Conservation (phyloP, 164 flowering plant species). For the Platanus orientalis region DNA sequence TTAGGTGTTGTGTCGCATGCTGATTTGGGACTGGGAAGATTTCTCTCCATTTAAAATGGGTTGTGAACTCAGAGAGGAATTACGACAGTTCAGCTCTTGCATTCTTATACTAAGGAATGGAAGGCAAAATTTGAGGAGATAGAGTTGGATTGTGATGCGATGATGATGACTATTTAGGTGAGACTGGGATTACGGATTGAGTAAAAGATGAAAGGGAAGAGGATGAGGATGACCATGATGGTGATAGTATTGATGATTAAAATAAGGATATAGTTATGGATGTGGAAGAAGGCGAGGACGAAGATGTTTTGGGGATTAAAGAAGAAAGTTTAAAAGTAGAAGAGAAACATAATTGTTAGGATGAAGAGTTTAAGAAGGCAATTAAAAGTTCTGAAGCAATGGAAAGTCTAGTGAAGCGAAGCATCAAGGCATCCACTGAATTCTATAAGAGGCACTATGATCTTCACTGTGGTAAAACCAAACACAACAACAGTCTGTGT, state of each 20-base stretch:
- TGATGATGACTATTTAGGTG: slow-evolving; percentile 38
- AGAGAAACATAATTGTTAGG: slow-evolving; percentile 63
- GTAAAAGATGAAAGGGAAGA: slow-evolving; percentile 60
- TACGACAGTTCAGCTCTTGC: slow-evolving; percentile 56
- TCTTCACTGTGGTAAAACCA: no score
- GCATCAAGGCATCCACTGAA: slow-evolving; percentile 38
- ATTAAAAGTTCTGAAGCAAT: slow-evolving; percentile 55
- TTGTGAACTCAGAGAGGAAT: no score
- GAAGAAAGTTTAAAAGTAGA: slow-evolving; percentile 36
- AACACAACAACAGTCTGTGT: no score
- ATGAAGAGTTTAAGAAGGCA: slow-evolving; percentile 71
- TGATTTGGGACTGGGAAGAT: no score
- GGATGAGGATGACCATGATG: slow-evolving; percentile 13
- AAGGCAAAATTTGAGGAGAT: slow-evolving; percentile 84
- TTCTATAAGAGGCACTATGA: slow-evolving; percentile 50
- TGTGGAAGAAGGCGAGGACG: slow-evolving; percentile 32
- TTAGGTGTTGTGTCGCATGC: no score
- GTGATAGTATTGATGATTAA: slow-evolving; percentile 19
- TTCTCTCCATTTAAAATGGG: no score
- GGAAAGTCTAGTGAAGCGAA: slow-evolving; percentile 54
- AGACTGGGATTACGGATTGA: slow-evolving; percentile 51
- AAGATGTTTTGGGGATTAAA: slow-evolving; percentile 31
- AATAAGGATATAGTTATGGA: slow-evolving; percentile 25
- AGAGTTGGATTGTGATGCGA: slow-evolving; percentile 94
- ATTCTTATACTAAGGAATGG: slow-evolving; percentile 96